phyloP scores from a whole-genome alignment of 2,329 filamentous ascomycete genomes.

The Fonsecaea erecta region DNA sequence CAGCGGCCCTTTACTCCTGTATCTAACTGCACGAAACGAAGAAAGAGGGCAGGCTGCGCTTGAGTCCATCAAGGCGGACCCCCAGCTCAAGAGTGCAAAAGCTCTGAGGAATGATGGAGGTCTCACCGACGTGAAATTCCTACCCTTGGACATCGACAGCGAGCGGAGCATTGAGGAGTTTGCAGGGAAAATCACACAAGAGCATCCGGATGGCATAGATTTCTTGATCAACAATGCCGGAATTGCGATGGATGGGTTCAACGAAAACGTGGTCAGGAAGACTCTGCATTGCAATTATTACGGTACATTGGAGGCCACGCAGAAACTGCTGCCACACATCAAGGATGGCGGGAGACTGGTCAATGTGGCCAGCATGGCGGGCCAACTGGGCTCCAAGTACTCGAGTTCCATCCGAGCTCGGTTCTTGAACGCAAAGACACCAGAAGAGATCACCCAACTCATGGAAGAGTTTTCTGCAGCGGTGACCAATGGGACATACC shows the following conservation, averaged over 20 bases:
- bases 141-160: constrained; percentile 55
- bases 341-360: constrained; percentile 53
- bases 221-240: constrained; percentile 61
- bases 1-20: constrained; percentile 56
- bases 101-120: constrained; percentile 51
- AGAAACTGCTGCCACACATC: constrained; percentile 53
- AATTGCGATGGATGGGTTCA: constrained; percentile 54
- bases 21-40: constrained; percentile 58
- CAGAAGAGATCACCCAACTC: constrained; percentile 52
- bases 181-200: constrained; percentile 47
- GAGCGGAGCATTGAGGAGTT: constrained; percentile 52
- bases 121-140: constrained; percentile 54
- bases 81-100: constrained; percentile 52
- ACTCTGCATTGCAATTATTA: constrained; percentile 60
- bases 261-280: constrained; percentile 53
- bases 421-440: constrained; percentile 49
- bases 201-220: constrained; percentile 57
- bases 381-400: constrained; percentile 53
- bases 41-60: constrained; percentile 55
- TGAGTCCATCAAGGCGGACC: constrained; percentile 50
- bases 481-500: constrained; percentile 53
- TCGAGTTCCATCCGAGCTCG: constrained; percentile 48
- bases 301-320: constrained; percentile 54
- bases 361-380: constrained; percentile 55
- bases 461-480: constrained; percentile 57